phyloP scores from a whole-genome alignment of 2,329 filamentous ascomycete species.

The Monosporascus cannonballus region DNA sequence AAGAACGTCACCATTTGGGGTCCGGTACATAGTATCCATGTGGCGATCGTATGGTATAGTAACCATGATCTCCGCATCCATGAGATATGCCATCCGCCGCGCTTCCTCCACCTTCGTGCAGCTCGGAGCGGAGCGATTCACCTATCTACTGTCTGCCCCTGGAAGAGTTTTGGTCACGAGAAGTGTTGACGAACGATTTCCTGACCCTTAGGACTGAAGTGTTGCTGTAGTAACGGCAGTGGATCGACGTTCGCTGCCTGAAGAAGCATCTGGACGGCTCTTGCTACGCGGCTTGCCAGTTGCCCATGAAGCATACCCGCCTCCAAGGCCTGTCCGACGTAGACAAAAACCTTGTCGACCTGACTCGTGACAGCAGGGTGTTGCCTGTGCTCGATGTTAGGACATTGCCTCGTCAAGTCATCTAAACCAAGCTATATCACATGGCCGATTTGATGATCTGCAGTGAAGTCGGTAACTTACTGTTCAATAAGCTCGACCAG shows the following conservation, averaged over 20 bases:
- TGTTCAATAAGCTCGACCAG: constrained; percentile 86
- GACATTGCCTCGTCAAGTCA: background rate
- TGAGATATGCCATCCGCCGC: background rate
- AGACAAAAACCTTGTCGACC: constrained; percentile 75
- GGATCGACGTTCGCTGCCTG: constrained; percentile 69
- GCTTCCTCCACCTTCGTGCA: background rate
- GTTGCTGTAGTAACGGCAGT: constrained; percentile 63
- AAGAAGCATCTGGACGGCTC: constrained; percentile 72
- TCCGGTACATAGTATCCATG: no score
- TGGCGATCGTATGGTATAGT: no score
- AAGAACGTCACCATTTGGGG: no score
- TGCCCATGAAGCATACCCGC: constrained; percentile 84
- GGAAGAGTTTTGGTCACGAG: constrained; percentile 33
- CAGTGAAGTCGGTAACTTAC: constrained; percentile 51
- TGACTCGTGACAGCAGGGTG: constrained; percentile 75
- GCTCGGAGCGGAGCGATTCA: background rate
- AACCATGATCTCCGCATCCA: no score
- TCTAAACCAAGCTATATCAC: background rate
- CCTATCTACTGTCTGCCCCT: constrained; percentile 13
- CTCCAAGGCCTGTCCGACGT: constrained; percentile 83
- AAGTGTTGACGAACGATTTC: constrained; percentile 75
- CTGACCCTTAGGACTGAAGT: constrained; percentile 73
- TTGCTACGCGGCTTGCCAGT: constrained; percentile 70
- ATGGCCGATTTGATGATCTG: background rate
- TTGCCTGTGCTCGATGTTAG: constrained; percentile 52